Conservation (phyloP, 768 basidiomycete species). For the Paxillus ammoniavirescens region DNA sequence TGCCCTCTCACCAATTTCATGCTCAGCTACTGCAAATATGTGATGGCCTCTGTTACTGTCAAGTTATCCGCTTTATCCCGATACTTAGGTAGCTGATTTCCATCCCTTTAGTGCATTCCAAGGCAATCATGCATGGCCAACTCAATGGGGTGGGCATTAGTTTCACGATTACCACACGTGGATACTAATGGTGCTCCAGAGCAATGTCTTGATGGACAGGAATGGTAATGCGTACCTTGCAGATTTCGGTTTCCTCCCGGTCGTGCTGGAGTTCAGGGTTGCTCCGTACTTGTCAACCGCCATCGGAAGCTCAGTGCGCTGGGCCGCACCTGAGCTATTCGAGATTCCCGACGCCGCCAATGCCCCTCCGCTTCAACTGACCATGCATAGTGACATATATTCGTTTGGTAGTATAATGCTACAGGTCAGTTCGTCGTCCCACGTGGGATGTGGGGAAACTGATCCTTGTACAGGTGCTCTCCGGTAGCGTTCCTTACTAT, state of each 20-base stretch:
- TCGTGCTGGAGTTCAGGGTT: constrained; percentile 24
- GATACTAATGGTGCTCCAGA: constrained; percentile 16
- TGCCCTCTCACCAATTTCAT: neutral
- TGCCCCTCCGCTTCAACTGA: constrained; percentile 10
- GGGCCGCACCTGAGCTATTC: constrained; percentile 46
- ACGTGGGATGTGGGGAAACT: neutral
- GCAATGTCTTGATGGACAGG: constrained; percentile 35
- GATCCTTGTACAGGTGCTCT: constrained; percentile 23
- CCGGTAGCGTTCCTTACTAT: constrained; percentile 21
- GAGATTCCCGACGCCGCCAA: constrained; percentile 26
- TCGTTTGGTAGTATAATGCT: constrained; percentile 36
- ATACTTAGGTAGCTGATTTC: neutral
- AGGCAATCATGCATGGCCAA: constrained; percentile 44
- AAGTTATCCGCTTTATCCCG: neutral
- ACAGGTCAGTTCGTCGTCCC: constrained; percentile 18
- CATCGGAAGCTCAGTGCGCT: constrained; percentile 46
- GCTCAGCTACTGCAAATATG: constrained; percentile 3
- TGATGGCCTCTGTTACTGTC: constrained; percentile 23
- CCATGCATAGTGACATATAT: constrained; percentile 39
- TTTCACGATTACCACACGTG: neutral
- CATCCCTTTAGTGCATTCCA: constrained; percentile 4
- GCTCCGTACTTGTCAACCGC: constrained; percentile 27
- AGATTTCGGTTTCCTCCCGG: constrained; percentile 37
- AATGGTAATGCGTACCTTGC: constrained; percentile 31
- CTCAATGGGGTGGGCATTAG: constrained; percentile 39